Percentiles rank a stretch among this genome's conserved stretches.
Conservation (phyloP, 1,284 basidiomycete species). For the Ganoderma multipileum region DNA sequence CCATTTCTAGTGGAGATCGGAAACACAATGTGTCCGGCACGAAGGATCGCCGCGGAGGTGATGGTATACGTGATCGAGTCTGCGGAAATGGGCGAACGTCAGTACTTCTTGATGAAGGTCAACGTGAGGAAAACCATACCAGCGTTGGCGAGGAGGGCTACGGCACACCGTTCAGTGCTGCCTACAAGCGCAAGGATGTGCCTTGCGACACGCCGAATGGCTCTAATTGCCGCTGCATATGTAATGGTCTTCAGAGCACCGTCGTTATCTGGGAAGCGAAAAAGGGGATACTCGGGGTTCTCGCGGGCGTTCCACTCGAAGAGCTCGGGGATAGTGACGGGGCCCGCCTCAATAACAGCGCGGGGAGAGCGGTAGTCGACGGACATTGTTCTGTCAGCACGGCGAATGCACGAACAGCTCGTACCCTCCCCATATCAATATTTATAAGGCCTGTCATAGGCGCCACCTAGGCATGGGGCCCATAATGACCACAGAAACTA, state of each 20-base stretch:
- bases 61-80: conserved; percentile 42
- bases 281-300: conserved; percentile 18
- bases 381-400: not conserved
- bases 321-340: conserved; percentile 11
- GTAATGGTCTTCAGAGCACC: conserved; percentile 2
- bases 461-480: not conserved
- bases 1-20: conserved; percentile 31
- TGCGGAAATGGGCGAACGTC: not conserved
- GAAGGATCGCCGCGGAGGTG: conserved; percentile 37
- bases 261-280: conserved; percentile 8
- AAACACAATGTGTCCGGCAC: conserved; percentile 40
- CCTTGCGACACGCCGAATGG: conserved; percentile 8
- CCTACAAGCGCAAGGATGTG: conserved; percentile 3
- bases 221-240: conserved; percentile 7
- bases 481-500: not conserved
- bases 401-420: not conserved
- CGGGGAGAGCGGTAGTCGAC: conserved; percentile 13
- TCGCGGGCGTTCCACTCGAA: conserved; percentile 17
- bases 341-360: conserved; percentile 7
- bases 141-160: conserved; percentile 28
- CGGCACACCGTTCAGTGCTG: not conserved
- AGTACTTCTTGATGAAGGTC: not conserved
- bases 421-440: not conserved
- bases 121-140: conserved; percentile 15
- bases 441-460: not conserved